Evolutionary conservation across 768 basidiomycete species (phyloP).

Genomic region (Russula ochroleuca): DNA sequence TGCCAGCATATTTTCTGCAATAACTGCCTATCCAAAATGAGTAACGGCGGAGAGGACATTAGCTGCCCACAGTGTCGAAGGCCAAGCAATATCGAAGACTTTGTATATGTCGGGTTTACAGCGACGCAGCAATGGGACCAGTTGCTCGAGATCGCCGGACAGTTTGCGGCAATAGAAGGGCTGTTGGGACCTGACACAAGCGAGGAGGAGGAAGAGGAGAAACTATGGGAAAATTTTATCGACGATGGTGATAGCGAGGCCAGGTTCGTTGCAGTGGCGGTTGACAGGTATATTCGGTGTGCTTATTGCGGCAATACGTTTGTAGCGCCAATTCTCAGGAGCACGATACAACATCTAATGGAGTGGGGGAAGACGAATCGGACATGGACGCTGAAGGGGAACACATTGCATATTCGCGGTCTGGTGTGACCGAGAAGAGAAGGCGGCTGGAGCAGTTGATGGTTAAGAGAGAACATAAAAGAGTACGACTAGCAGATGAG

Average conservation of each 20-base stretch:
- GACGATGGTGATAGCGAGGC: conserved; percentile 29
- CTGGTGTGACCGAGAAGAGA: conserved; percentile 16
- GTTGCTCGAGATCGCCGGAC: conserved; percentile 39
- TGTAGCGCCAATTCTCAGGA: background rate
- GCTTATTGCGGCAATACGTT: background rate
- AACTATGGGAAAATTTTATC: conserved; percentile 32
- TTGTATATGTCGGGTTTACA: conserved; percentile 38
- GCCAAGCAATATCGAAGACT: conserved; percentile 32
- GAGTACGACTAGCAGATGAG: background rate
- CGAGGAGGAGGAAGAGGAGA: conserved; percentile 43
- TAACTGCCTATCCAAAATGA: conserved; percentile 36
- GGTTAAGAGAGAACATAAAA: conserved; percentile 4
- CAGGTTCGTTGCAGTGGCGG: conserved; percentile 8
- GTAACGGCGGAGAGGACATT: conserved; percentile 33
- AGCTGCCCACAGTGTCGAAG: conserved; percentile 40
- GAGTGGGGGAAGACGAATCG: background rate
- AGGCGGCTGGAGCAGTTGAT: conserved; percentile 12
- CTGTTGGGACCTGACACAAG: conserved; percentile 38
- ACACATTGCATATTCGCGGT: conserved; percentile 6
- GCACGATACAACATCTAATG: background rate
- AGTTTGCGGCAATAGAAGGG: conserved; percentile 40
- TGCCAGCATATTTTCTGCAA: conserved; percentile 46
- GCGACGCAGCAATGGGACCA: conserved; percentile 45
- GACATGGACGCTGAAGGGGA: background rate
- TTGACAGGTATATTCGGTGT: background rate